phyloP scores from a whole-genome alignment of 2,329 filamentous ascomycete genomes.

The Trichoderma sp. region DNA sequence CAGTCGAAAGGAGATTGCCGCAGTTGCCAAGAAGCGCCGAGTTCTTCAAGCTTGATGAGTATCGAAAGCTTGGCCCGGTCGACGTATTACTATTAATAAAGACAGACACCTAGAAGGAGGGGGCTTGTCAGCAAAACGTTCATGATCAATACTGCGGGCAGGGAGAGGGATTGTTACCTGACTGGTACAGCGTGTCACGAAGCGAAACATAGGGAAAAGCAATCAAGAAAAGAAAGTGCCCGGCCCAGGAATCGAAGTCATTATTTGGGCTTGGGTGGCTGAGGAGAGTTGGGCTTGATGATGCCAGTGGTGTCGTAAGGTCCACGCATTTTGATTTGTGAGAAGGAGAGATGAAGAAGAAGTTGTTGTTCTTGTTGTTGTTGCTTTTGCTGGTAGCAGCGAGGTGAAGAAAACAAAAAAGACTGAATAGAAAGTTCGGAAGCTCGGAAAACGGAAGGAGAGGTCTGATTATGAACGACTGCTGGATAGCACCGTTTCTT shows the following conservation, averaged over 20 bases:
- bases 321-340: slow-evolving; percentile 39
- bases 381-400: not conserved
- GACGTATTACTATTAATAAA: slow-evolving; percentile 25
- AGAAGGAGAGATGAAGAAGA: not conserved
- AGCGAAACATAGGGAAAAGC: slow-evolving; percentile 20
- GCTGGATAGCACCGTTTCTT: slow-evolving; percentile 21
- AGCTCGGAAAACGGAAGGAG: slow-evolving; percentile 21
- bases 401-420: not conserved
- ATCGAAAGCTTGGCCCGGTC: slow-evolving; percentile 16
- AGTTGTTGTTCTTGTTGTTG: no score
- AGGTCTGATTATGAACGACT: slow-evolving; percentile 18
- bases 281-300: slow-evolving; percentile 43
- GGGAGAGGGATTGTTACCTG: slow-evolving; percentile 13
- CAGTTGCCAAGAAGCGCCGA: slow-evolving; percentile 12
- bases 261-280: slow-evolving; percentile 42
- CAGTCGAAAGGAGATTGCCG: slow-evolving; percentile 17
- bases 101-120: not conserved
- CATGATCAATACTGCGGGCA: not conserved
- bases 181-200: slow-evolving; percentile 27
- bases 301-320: slow-evolving; percentile 47
- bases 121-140: not conserved
- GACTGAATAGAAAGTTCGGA: slow-evolving; percentile 5
- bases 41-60: not conserved
- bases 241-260: not conserved
- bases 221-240: not conserved